These are phyloP conservation scores for Sphagnum magellanicum DNA, from an alignment of 228 moss, liverwort and hornwort genomes.

Conservation along the genomic window DNA sequence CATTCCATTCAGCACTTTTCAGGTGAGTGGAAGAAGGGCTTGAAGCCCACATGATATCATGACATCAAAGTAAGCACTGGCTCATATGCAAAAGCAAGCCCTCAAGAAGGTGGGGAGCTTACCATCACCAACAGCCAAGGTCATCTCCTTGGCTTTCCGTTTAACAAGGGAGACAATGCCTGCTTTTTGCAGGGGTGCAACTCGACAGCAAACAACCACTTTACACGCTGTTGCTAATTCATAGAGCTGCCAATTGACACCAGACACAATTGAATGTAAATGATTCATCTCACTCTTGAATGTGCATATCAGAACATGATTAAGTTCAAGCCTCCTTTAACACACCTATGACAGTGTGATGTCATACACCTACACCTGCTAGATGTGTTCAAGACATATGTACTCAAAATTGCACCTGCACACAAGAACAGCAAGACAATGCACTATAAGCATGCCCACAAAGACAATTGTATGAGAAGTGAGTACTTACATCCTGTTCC, in stretches of 20 bases:
- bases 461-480: neutral
- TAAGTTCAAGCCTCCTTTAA: neutral
- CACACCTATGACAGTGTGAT: neutral
- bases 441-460: neutral
- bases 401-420: too few relatives aligned
- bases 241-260: constrained; percentile 21
- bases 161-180: constrained; percentile 39
- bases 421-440: neutral
- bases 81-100: neutral
- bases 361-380: neutral
- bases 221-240: constrained; percentile 32
- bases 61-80: neutral
- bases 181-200: constrained; percentile 44
- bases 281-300: neutral
- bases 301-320: neutral
- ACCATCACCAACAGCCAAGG: constrained; percentile 47
- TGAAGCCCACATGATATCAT: neutral
- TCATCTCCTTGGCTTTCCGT: constrained; percentile 33
- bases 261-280: neutral
- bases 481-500: constrained; percentile 33
- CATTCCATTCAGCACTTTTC: neutral
- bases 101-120: neutral
- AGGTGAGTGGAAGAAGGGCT: neutral
- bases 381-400: too few relatives aligned
- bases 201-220: constrained; percentile 49